Evolutionary conservation across 2,329 filamentous ascomycete species (phyloP).

Genomic region (Gaeumannomyces sp.): DNA sequence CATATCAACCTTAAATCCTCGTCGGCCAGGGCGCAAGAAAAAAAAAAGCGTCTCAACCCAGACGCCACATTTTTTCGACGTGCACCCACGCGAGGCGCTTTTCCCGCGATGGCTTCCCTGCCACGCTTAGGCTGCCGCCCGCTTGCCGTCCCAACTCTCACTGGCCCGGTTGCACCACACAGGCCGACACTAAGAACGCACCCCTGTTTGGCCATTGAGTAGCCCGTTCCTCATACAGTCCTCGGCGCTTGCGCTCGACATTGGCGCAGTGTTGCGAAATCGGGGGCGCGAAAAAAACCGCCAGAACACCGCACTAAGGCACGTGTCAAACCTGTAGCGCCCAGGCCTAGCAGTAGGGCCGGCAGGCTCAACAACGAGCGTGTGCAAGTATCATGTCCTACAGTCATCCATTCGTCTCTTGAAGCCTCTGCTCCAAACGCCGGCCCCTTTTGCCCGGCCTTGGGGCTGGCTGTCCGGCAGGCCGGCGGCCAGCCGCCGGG

Average conservation of each 20-base stretch:
- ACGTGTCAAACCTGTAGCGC: neutral
- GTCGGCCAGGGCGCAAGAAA: neutral
- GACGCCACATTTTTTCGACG: neutral
- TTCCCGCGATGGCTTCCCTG: neutral
- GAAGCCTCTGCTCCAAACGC: no score
- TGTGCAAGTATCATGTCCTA: no score
- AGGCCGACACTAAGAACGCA: neutral
- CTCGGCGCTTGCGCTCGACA: neutral
- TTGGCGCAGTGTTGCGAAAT: neutral
- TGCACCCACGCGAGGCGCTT: neutral
- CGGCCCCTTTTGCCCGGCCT: no score
- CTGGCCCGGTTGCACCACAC: neutral
- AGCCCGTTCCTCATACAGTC: no score
- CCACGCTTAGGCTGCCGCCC: neutral
- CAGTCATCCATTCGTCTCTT: no score
- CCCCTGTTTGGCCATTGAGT: neutral
- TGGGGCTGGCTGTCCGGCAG: no score
- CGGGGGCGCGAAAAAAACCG: no score
- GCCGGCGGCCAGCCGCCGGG: no score
- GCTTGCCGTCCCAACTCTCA: neutral
- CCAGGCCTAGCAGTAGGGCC: no score
- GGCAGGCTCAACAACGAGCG: no score
- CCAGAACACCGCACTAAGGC: no score
- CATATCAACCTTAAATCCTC: constrained; percentile 2
- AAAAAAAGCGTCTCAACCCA: neutral